phyloP scores from a whole-genome alignment of 2,329 filamentous ascomycete species.

The Thielaviopsis euricoi region DNA sequence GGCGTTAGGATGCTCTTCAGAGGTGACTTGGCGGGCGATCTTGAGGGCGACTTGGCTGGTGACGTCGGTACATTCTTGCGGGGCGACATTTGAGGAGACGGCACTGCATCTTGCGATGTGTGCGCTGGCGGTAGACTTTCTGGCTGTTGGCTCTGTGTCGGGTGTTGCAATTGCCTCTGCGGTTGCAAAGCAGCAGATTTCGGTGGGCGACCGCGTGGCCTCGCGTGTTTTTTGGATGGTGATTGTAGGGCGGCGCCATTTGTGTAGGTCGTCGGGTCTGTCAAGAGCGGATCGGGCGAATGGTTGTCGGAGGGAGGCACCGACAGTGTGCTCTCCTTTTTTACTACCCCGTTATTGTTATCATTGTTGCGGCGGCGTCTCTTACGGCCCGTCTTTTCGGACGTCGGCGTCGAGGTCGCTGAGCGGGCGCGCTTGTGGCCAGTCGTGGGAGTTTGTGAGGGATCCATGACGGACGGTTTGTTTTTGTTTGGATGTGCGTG shows the following conservation, averaged over 20 bases:
- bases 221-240: background rate
- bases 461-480: background rate
- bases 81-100: conserved; percentile 4
- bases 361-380: conserved; percentile 5
- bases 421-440: conserved; percentile 8
- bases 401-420: conserved; percentile 7
- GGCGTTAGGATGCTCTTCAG: conserved; percentile 42
- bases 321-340: background rate
- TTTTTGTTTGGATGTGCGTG: background rate
- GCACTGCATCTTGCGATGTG: background rate
- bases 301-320: background rate
- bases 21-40: conserved; percentile 11
- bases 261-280: background rate
- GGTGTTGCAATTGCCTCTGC: background rate
- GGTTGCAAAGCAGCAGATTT: conserved; percentile 4
- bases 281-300: background rate
- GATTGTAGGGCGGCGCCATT: background rate
- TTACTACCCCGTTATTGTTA: conserved; percentile 4
- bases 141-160: background rate
- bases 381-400: conserved; percentile 1
- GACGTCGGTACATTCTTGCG: conserved; percentile 1
- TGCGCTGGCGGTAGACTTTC: background rate
- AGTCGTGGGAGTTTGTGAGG: conserved; percentile 2
- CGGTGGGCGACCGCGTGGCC: conserved; percentile 9
- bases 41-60: background rate